A percentile compares a stretch with the other conserved stretches of the same genome.
phyloP scores from a whole-genome alignment of 1,284 basidiomycete genomes.

The Thelephora terrestris region DNA sequence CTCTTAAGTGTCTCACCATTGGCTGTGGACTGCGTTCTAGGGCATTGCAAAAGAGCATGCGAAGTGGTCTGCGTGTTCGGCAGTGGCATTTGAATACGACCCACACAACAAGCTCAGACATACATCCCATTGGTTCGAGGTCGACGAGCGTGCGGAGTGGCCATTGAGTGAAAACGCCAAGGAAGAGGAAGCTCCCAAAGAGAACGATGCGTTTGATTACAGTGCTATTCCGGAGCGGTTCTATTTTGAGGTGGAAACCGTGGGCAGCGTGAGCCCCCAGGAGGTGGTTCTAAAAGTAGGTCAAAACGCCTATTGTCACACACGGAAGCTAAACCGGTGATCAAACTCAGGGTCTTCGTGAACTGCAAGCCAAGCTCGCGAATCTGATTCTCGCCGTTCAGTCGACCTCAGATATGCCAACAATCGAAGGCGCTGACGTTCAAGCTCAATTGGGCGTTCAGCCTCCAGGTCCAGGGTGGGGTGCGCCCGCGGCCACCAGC shows the following conservation, averaged over 20 bases:
- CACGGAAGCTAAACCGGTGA: background rate
- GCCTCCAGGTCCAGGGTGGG: constrained; percentile 30
- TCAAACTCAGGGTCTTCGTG: constrained; percentile 55
- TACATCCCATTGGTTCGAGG: constrained; percentile 94
- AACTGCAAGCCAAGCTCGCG: constrained; percentile 76
- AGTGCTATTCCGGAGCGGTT: constrained; percentile 80
- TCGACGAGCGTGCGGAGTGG: constrained; percentile 72
- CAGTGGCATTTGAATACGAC: constrained; percentile 96
- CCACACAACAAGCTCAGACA: constrained; percentile 96
- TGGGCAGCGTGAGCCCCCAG: constrained; percentile 80
- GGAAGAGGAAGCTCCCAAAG: constrained; percentile 74
- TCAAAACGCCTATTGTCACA: background rate
- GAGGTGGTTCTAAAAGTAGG: constrained; percentile 80
- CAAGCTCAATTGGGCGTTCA: constrained; percentile 53
- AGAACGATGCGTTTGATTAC: constrained; percentile 80
- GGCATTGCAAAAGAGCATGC: constrained; percentile 98
- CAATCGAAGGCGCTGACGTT: background rate
- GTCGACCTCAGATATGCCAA: background rate
- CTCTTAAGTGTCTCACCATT: constrained; percentile 3
- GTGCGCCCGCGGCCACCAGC: constrained; percentile 9
- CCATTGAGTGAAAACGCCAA: constrained; percentile 71
- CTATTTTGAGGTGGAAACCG: constrained; percentile 88
- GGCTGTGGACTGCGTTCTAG: constrained; percentile 28
- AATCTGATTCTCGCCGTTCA: constrained; percentile 52
- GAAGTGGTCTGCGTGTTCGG: constrained; percentile 97